Conservation (phyloP, 2,329 filamentous ascomycete species). For the Xylaria sp. region DNA sequence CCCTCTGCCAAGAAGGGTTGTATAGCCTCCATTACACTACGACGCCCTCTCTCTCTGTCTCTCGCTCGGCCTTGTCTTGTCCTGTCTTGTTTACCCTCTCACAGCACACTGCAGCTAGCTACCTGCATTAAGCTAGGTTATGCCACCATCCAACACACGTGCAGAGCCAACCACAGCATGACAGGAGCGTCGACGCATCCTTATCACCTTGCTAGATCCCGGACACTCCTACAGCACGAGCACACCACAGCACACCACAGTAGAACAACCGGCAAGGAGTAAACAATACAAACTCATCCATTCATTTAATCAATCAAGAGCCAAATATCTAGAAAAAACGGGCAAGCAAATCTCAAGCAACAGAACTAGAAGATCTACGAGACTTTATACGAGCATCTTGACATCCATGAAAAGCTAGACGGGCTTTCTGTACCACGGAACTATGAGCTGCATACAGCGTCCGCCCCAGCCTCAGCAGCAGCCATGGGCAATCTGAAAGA, state of each 20-base stretch:
- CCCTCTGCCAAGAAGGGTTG: conserved; percentile 1
- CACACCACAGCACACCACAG: too few relatives aligned
- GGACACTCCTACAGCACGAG: too few relatives aligned
- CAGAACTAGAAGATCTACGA: too few relatives aligned
- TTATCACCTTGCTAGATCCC: not conserved
- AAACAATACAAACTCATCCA: not conserved
- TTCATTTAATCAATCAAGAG: not conserved
- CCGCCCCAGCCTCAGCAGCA: conserved; percentile 22
- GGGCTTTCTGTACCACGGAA: not conserved
- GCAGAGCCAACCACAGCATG: not conserved
- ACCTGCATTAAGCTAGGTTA: not conserved
- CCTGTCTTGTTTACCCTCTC: conserved; percentile 6
- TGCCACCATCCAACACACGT: not conserved
- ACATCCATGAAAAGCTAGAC: not conserved
- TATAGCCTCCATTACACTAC: not conserved
- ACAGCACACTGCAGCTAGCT: not conserved
- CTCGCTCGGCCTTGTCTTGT: not conserved
- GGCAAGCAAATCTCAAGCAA: not conserved
- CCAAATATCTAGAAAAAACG: not conserved
- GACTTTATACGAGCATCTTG: not conserved
- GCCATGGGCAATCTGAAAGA: conserved; percentile 54
- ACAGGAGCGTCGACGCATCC: not conserved
- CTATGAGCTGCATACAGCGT: conserved; percentile 9
- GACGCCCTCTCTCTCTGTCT: conserved; percentile 4
- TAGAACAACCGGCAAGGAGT: not conserved